A percentile compares a stretch with the other conserved stretches of the same genome.
phyloP scores from a whole-genome alignment of 2,329 filamentous ascomycete species.

The Cladosporium halotolerans region DNA sequence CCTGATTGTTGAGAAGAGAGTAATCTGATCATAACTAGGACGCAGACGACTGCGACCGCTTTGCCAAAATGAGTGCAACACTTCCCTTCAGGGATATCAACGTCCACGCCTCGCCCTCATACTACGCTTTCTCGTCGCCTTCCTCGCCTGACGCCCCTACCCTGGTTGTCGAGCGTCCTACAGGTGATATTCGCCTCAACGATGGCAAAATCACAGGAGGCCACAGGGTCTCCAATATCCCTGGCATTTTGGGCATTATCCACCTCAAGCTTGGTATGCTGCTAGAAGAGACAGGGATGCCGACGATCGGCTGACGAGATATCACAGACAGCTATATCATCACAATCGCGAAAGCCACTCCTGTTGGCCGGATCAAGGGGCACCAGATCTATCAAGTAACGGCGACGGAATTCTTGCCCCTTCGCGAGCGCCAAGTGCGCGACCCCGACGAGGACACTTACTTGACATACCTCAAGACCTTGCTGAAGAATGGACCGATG shows the following conservation, averaged over 20 bases:
- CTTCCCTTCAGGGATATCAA: conserved; percentile 94
- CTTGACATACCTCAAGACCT: conserved; percentile 69
- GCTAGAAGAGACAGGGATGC: conserved; percentile 8
- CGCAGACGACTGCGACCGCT: background rate
- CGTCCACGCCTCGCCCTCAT: conserved; percentile 81
- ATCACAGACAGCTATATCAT: conserved; percentile 88
- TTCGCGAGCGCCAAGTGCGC: conserved; percentile 85
- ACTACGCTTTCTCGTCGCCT: conserved; percentile 94
- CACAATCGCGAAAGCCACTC: conserved; percentile 87
- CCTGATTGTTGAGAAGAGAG: background rate
- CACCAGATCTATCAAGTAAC: conserved; percentile 94
- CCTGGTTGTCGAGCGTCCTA: conserved; percentile 83
- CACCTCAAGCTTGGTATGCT: conserved; percentile 78
- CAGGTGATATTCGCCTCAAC: conserved; percentile 79
- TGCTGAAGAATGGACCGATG: conserved; percentile 80
- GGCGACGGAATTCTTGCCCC: conserved; percentile 84
- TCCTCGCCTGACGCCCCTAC: conserved; percentile 85
- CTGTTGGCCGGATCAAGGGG: conserved; percentile 84
- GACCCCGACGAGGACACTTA: conserved; percentile 94
- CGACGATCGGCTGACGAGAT: conserved; percentile 5
- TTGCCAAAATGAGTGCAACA: conserved; percentile 41
- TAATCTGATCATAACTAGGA: background rate
- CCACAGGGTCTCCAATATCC: conserved; percentile 87
- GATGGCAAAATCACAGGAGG: conserved; percentile 69
- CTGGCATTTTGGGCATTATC: conserved; percentile 89